Percentiles rank a stretch among this genome's conserved stretches.
Conservation (phyloP, 768 basidiomycete species). For the Rhizopogon vulgaris region DNA sequence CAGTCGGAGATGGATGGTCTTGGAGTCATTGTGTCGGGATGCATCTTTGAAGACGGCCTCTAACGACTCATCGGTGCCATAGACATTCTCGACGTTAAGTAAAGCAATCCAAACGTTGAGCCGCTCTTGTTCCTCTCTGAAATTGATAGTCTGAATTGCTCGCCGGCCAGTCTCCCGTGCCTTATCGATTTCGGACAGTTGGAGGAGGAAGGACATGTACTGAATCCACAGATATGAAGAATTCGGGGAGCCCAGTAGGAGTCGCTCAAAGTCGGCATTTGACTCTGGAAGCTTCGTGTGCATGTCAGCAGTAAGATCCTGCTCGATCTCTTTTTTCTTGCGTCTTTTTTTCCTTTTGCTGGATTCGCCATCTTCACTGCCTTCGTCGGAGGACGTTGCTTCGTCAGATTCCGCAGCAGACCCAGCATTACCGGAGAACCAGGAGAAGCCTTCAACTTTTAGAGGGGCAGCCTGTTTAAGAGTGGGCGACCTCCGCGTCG, state of each 20-base stretch:
- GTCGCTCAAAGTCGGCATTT: constrained; percentile 89
- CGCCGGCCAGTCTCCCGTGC: constrained; percentile 83
- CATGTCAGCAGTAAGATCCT: constrained; percentile 83
- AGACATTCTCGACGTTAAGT: constrained; percentile 90
- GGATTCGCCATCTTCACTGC: constrained; percentile 12
- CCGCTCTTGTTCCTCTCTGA: constrained; percentile 94
- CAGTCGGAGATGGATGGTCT: constrained; percentile 81
- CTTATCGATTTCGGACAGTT: constrained; percentile 94
- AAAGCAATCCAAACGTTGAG: constrained; percentile 97
- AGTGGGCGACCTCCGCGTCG: neutral
- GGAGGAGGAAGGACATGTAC: constrained; percentile 98
- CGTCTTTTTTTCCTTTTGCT: constrained; percentile 56
- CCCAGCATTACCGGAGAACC: constrained; percentile 43
- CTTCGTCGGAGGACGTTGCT: constrained; percentile 41
- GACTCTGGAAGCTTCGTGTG: constrained; percentile 84
- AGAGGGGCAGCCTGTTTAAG: constrained; percentile 27
- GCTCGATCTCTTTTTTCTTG: constrained; percentile 65
- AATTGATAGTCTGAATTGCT: constrained; percentile 83
- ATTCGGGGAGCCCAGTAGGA: constrained; percentile 89
- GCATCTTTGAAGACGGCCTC: constrained; percentile 90
- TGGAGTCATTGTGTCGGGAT: constrained; percentile 83
- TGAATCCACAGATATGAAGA: constrained; percentile 99
- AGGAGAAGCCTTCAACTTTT: constrained; percentile 63
- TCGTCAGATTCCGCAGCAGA: constrained; percentile 35
- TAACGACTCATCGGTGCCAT: constrained; percentile 77